Conservation (phyloP, 129 eudicot genomes). For the Ambrosia trifida region DNA sequence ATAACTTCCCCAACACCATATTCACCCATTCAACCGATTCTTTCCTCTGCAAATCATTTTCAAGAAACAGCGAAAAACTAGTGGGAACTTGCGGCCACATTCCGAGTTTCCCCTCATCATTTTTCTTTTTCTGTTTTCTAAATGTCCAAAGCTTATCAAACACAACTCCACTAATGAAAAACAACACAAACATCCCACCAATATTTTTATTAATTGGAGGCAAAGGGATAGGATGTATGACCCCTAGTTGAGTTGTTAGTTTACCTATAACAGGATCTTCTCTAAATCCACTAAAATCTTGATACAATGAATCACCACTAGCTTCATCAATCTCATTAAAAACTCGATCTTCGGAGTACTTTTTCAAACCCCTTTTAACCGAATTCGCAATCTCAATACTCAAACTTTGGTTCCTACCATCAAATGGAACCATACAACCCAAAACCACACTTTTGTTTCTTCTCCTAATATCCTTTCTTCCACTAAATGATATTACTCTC, state of each 20-base stretch:
- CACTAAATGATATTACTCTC: constrained; percentile 10
- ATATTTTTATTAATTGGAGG: constrained; percentile 64
- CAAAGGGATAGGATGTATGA: constrained; percentile 73
- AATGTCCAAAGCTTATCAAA: constrained; percentile 78
- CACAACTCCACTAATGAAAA: constrained; percentile 80
- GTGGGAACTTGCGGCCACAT: constrained; percentile 66
- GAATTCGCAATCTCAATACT: constrained; percentile 36
- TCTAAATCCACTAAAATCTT: constrained; percentile 48
- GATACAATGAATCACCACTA: constrained; percentile 23
- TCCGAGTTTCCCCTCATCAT: constrained; percentile 40
- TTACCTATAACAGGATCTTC: constrained; percentile 84
- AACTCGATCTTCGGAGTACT: constrained; percentile 34
- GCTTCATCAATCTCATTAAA: constrained; percentile 28
- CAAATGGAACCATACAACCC: constrained; percentile 36
- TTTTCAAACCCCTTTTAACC: constrained; percentile 46
- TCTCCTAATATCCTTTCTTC: constrained; percentile 27
- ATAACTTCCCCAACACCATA: constrained; percentile 88
- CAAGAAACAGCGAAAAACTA: constrained; percentile 61
- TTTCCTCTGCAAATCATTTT: constrained; percentile 88
- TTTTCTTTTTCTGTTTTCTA: constrained; percentile 40
- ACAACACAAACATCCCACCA: constrained; percentile 69
- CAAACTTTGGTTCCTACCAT: constrained; percentile 30
- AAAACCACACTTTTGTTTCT: constrained; percentile 22
- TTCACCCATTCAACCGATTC: constrained; percentile 98
- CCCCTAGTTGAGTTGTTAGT: constrained; percentile 80